Conservation (phyloP, 768 basidiomycete species). For the Podaxis sp. region DNA sequence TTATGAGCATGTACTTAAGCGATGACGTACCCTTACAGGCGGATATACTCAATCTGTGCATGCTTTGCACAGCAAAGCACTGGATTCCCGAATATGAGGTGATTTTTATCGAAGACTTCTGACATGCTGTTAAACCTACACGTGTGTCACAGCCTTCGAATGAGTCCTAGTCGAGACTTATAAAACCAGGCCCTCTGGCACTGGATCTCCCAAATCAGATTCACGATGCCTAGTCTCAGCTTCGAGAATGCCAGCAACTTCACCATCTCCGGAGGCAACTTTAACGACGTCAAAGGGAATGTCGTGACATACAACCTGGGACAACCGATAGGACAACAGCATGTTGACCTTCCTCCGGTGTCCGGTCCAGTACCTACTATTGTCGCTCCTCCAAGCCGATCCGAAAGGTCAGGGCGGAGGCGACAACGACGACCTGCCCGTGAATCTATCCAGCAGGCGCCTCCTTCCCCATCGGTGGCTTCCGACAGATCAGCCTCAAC, state of each 20-base stretch:
- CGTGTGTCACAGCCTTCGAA: background rate
- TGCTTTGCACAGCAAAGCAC: background rate
- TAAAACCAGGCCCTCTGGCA: background rate
- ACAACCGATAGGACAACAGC: background rate
- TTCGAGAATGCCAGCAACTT: background rate
- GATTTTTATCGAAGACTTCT: background rate
- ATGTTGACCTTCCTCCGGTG: no score
- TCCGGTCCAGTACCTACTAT: background rate
- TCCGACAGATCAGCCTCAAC: background rate
- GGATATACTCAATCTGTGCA: no score
- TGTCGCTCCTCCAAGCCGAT: background rate
- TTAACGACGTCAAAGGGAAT: background rate
- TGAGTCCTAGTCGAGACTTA: background rate
- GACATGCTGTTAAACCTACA: slow-evolving; percentile 1
- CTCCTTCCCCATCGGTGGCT: background rate
- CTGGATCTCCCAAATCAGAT: background rate
- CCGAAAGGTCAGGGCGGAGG: background rate
- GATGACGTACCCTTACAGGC: no score
- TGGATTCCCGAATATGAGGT: background rate
- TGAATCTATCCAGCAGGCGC: background rate
- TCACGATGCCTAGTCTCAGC: background rate
- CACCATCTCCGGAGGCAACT: background rate
- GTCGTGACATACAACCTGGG: background rate
- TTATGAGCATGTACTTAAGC: no score
- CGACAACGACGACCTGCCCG: background rate